Percentiles rank a stretch among this genome's conserved stretches.
Evolutionary conservation across 2,329 filamentous ascomycete genomes (phyloP).

Genomic region (Diaporthe amygdali): DNA sequence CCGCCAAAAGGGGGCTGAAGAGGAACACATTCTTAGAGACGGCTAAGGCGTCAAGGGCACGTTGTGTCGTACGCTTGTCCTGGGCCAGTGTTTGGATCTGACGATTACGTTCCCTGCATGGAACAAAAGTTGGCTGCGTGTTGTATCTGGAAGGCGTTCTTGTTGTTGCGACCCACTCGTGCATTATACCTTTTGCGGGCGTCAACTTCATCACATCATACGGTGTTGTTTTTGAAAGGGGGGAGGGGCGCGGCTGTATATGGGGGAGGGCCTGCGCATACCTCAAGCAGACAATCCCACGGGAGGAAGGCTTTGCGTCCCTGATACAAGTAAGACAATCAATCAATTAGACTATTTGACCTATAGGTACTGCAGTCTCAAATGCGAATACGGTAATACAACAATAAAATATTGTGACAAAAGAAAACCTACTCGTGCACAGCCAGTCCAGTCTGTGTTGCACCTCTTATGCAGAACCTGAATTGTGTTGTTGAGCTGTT

Average conservation of each 20-base stretch:
- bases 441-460: background rate
- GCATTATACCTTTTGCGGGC: slow-evolving; percentile 20
- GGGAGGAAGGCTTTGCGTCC: background rate
- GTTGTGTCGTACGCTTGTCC: slow-evolving; percentile 6
- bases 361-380: slow-evolving; percentile 7
- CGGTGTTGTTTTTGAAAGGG: slow-evolving; percentile 5
- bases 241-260: background rate
- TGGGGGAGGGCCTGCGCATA: background rate
- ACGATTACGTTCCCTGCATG: slow-evolving; percentile 7
- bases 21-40: background rate
- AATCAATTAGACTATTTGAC: slow-evolving; percentile 21
- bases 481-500: background rate
- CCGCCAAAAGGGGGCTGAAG: background rate
- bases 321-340: slow-evolving; percentile 14
- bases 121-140: slow-evolving; percentile 19
- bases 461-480: background rate
- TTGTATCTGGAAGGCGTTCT: slow-evolving; percentile 19
- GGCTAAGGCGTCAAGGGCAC: background rate
- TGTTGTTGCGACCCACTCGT: slow-evolving; percentile 12
- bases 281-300: background rate
- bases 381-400: slow-evolving; percentile 13
- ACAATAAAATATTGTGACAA: background rate
- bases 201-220: slow-evolving; percentile 14
- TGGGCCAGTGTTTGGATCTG: slow-evolving; percentile 18
- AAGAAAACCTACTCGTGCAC: background rate